Evolutionary conservation across 2,329 filamentous ascomycete genomes (phyloP), one percentile per base, ranked within the genome.

Genomic region (Dryadomyces quercivorus): DNA sequence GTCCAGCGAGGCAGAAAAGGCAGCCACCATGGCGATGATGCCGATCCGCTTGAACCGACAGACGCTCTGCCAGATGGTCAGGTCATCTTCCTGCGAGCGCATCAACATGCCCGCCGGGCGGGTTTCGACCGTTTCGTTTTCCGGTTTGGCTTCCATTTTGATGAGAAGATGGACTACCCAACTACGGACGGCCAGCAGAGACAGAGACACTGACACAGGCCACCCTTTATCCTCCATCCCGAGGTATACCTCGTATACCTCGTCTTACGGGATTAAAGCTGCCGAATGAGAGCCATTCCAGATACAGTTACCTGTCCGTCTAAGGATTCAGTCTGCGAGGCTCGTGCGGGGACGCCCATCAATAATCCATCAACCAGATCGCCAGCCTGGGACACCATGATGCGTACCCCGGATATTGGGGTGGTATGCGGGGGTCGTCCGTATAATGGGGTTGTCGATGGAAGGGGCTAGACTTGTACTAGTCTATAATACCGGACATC

Each of bases 1-100:
- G 60, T 72, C 70, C 0, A 72, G 59, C 0, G 70, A 66, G 15
- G 70, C 70, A 49, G 65, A 67, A 51, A 72, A 73, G 0, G 70
- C 67, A 5, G 69, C 70, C 50, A 59, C 55, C 69, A 72, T 72
- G 2, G 68, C 69, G 22, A 72, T 64, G 26, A 61, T 18, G 0
- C 64, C 66, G 0, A 69, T 62, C 1, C 59, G 57, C 43, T 70
- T 71, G 61, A 68, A 70, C 48, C 62, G 61, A 7, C 57, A 56
- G 6, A 68, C 63, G 47, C 62, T 66, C 51, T 69, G 60, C 69
- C 68, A 72, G n/a, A 72, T 61, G 31, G 60, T 59, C 3, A 72
- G 60, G 46, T 71, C 66, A 54, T 73, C 70, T 5, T 62, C 58
- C 5, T 61, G 65, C 5, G 67, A 65, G 9, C 69, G 64, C 68